Conservation (phyloP, 2,329 filamentous ascomycete genomes). For the Amauroascus niger region DNA sequence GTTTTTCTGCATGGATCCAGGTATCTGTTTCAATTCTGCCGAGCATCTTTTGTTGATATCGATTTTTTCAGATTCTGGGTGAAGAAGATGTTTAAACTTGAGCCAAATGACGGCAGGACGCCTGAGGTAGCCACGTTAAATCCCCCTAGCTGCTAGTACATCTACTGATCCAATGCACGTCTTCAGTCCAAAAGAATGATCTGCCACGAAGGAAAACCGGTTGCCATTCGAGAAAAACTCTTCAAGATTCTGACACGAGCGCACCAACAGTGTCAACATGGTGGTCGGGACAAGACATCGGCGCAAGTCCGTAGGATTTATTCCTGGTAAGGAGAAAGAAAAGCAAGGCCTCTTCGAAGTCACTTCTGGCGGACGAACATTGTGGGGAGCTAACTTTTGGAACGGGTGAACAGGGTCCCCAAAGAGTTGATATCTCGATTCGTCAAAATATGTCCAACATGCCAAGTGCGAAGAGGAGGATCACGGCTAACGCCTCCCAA, state of each 20-base stretch:
- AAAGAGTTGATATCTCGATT: conserved; percentile 45
- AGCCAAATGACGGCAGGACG: conserved; percentile 31
- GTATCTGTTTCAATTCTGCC: too few relatives aligned
- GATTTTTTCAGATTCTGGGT: conserved; percentile 39
- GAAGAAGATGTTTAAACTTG: conserved; percentile 45
- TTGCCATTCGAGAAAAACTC: conserved; percentile 43
- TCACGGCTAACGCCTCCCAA: conserved; percentile 34
- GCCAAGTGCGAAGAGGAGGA: conserved; percentile 39
- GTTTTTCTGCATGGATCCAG: background rate
- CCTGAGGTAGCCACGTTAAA: conserved; percentile 27
- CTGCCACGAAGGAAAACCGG: conserved; percentile 44
- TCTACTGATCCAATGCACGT: background rate
- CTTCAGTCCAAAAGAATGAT: conserved; percentile 35
- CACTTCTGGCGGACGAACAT: background rate
- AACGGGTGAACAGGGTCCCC: conserved; percentile 35
- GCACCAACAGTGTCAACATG: conserved; percentile 44
- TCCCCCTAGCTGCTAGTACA: background rate
- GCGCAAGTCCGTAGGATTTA: conserved; percentile 42
- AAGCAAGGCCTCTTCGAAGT: background rate
- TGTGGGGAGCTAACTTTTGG: background rate
- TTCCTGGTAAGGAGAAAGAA: conserved; percentile 36
- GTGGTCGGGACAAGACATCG: conserved; percentile 46
- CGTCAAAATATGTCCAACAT: conserved; percentile 43
- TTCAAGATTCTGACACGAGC: conserved; percentile 44
- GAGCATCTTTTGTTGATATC: too few relatives aligned